Base-by-base conservation (phyloP, 2,329 filamentous ascomycete genomes). In the Fusarium chlamydosporum region DNA sequence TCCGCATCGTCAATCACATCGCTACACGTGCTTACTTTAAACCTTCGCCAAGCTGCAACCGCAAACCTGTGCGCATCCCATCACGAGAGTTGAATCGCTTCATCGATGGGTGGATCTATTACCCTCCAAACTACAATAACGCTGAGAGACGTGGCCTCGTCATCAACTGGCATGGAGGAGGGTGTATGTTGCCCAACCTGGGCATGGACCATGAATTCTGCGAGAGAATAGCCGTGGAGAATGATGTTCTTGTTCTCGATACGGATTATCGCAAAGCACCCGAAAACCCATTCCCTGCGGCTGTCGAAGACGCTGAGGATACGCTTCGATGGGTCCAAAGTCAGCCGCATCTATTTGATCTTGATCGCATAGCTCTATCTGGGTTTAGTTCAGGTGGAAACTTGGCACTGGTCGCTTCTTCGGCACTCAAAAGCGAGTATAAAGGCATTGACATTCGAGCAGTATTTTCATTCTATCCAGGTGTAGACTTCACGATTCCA, bases 371-470 rank as follows among this genome's bases (percentile, higher is more conserved):
- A 10, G 83, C 81, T 3, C 45, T 85, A 0, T 82, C 80, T 7
- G 84, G 84, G 0, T 82, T 82, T 45, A 82, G 80, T 11, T 81
- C 82, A 0, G 85, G 85, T 2, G 84, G 76, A 1, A 83, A 80
- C 58, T 71, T 86, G 23, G 80, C 80, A 11, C 67, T 85, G 0
- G 66, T 75, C 1, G 75, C 70, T 1, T 70, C 75, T 1, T 71
- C 72, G 10, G 55, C 72, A 26, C 50, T 76, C 2, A 70, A 85
- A 11, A 42, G 11, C 0, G 18, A 57, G 33, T 56, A 66, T 18
- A 38, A 46, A 10, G 76, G 31, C n/a, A 20, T 85, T 62, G 83
- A 85, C 13, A 85, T 80, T 62, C 80, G 79, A 42, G 84, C 84
- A 8, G 79, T 85, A 61, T 82, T 86, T 56, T 76, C 80, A 45